These are phyloP conservation scores for Hypoxylon intermedium DNA, from an alignment of 495 filamentous ascomycete genomes.

Conservation along the genomic window DNA sequence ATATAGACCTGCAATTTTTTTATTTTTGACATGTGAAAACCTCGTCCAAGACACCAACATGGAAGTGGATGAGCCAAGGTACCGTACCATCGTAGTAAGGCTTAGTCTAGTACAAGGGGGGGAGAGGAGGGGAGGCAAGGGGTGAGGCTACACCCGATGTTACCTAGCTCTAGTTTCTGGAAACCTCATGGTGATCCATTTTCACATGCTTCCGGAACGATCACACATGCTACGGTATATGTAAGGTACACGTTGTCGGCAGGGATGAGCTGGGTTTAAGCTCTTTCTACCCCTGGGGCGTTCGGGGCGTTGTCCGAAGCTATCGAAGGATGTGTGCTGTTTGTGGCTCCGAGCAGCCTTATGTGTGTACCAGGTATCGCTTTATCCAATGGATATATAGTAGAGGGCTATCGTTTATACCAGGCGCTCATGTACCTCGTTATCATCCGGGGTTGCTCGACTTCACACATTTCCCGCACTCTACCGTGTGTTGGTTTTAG, in stretches of 20 bases:
- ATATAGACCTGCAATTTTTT: too few relatives aligned
- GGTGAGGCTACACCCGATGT: not conserved
- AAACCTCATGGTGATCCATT: not conserved
- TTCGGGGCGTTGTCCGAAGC: not conserved
- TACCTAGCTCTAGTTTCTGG: conserved; percentile 1
- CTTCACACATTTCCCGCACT: too few relatives aligned
- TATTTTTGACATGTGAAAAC: conserved; percentile 15
- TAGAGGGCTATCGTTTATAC: too few relatives aligned
- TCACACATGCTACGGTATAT: not conserved
- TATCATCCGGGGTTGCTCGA: too few relatives aligned
- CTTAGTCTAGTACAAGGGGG: not conserved
- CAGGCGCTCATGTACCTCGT: too few relatives aligned
- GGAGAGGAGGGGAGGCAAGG: not conserved
- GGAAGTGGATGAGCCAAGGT: not conserved
- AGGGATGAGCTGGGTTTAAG: not conserved
- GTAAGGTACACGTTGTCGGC: not conserved
- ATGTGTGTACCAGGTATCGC: not conserved
- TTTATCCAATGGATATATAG: too few relatives aligned
- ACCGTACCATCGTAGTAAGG: not conserved
- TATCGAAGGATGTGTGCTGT: not conserved
- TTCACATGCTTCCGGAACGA: conserved; percentile 3
- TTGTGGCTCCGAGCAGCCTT: not conserved
- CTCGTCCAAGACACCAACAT: not conserved
- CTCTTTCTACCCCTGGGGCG: not conserved
- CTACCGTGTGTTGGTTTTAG: too few relatives aligned